Base-by-base conservation (phyloP, 2,329 filamentous ascomycete species). In the Pestalotiopsis sp. region DNA sequence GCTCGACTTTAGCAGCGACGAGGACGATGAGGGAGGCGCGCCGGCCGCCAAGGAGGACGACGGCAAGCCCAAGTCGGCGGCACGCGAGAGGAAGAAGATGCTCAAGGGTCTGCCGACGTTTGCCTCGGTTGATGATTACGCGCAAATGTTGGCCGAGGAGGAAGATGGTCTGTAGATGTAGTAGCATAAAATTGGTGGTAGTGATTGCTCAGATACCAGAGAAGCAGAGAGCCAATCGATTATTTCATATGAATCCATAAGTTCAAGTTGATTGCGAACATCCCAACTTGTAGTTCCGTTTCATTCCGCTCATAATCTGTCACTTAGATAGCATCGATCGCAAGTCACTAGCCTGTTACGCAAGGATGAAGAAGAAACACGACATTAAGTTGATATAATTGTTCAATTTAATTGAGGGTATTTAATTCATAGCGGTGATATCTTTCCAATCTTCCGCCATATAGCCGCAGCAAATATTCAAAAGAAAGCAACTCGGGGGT, bases 81-180 rank as follows among this genome's bases (percentile, higher is more conserved):
- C 73, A 78, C 86, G 85, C 74, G 87, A 89, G 78, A 93, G 92
- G 83, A 91, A 88, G 83, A 94, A 91, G 86, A 93, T 93, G 83
- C 85, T 98, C 80, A 97, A 94, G 87, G 90, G 90, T 72, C 84
- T 99, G 74, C 96, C 96, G 6, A 97, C 90, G 45, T 99, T 99
- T 83, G 96, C 97, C 23, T 97, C 93, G 39, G 92, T 88, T 39
- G 96, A 98, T 67, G 96, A 98, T 79, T 99, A 98, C 80, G 95
- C 94, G 17, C 92, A 92, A 75, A 86, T 97, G 82, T 81, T 97
- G 78, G 93, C 86, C 3, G 87, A 89, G 71, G 93, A 96, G 65
- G 90, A 90, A 71, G 90, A 90, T 20, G 81, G 81, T 62, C 27
- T 20, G 14, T 62, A 39, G 17, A 39, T 39, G 6, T 52, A n/a